Evolutionary conservation across 176 grass and related monocot species (phyloP), one percentile per base, ranked within the genome.

Genomic region (Lolium multiflorum): DNA sequence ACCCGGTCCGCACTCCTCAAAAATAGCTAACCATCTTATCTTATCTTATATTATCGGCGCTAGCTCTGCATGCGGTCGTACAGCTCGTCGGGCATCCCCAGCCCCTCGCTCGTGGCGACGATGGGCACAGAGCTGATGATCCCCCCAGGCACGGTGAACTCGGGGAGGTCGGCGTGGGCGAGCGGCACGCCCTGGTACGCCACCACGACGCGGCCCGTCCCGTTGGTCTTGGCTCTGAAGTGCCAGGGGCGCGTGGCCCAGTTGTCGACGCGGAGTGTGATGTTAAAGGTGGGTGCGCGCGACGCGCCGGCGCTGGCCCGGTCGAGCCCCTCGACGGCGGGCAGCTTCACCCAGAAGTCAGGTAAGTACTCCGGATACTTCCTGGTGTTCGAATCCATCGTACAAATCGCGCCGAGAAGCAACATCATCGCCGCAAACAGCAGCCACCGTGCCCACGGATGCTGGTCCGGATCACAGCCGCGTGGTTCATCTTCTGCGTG

Each of bases 111-210:
- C n/a, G n/a, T n/a, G n/a, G n/a, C n/a, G n/a, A n/a, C n/a, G n/a
- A n/a, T n/a, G n/a, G 46, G 62, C 62, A 81, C 79, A 16, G 59
- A 80, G 22, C 59, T 18, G 59, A 52, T 51, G 25, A 65, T 49
- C 11, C 2, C 3, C 11, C 62, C 47, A 17, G 63, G 25, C 79
- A 69, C 63, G 80, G 17, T 54, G 80, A 69, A 82, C 48, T 65
- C 28, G 0, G 18, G 17, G 18, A 82, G 62, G 26, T 69, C 18
- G 28, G 46, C 48, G 28, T 38, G 48, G 46, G 46, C 47, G 46
- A 69, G 62, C 63, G 63, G 62, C 61, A 81, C 79, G 25, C 79
- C 79, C 25, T 64, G 46, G 79, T 81, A 81, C 11, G 63, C 24
- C 46, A 67, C 79, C 46, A 26, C 46, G 44, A 24, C 77, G 58